Evolutionary conservation across 495 filamentous ascomycete species (phyloP), one percentile per base, ranked within the genome.

Genomic region (Penicillium nucicola): DNA sequence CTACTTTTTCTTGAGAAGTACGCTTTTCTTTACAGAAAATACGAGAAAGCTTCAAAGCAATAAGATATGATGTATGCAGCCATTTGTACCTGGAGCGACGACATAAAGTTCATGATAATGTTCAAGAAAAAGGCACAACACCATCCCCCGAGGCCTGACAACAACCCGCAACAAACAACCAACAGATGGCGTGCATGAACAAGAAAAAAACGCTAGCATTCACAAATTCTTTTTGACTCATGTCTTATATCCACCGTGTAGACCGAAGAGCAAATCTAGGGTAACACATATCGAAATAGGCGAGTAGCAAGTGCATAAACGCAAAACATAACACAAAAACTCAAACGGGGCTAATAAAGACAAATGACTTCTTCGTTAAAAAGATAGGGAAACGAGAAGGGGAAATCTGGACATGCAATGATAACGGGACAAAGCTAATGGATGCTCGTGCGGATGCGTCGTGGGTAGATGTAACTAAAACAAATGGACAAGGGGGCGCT

Each of bases 361-460:
- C 22, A 51, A 23, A 34, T 43, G 42, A 19, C 12, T n/a, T 32
- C 36, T 34, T 5, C 33, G 39, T 42, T 18, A n/a, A n/a, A 39
- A 13, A 25, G 9, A 14, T 14, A 35, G 48, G 20, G 38, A n/a
- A 55, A 50, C 48, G 39, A 46, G 46, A 41, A 53, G 33, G 37
- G 39, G 55, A 49, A 34, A 44, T 23, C 31, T 44, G 42, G 20
- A 41, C 35, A 63, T 63, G 54, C 50, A 55, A 56, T 51, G 34
- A 43, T 42, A 55, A 50, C 44, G 45, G 45, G 14, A 50, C 42
- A 50, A 51, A 58, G 25, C 50, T 47, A 20, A 48, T 42, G 50
- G 43, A 61, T 66, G 60, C 61, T 66, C 58, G 52, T 67, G 64
- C 56, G 61, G 56, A 67, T 64, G 50, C 48, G 62, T 70, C 58